These are phyloP conservation scores for Chlamydomonas sp. DNA, from an alignment of 139 green algal species.

Conservation along the genomic window DNA sequence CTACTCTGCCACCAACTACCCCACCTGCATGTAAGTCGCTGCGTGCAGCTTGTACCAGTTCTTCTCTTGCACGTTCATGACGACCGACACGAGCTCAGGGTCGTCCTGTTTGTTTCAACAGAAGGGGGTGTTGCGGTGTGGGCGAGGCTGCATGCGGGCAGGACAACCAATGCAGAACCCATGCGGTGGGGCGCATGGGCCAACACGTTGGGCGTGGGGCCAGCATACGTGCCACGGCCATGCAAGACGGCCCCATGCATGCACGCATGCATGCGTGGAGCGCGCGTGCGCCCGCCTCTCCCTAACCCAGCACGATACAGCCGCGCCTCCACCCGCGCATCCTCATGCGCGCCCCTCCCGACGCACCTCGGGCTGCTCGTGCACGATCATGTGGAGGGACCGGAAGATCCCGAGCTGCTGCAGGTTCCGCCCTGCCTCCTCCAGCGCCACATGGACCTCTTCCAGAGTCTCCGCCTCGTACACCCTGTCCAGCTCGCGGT, in stretches of 20 bases:
- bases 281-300: too few relatives aligned
- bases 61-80: slow-evolving; percentile 45
- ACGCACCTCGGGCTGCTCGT: slow-evolving; percentile 34
- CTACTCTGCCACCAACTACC: too few relatives aligned
- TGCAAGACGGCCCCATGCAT: not conserved
- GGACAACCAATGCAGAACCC: not conserved
- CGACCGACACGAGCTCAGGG: slow-evolving; percentile 38
- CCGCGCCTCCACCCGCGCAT: too few relatives aligned
- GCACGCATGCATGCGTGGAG: too few relatives aligned
- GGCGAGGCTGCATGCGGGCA: not conserved
- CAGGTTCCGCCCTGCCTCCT: slow-evolving; percentile 43
- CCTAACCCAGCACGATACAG: too few relatives aligned
- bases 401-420: slow-evolving; percentile 57
- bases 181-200: not conserved
- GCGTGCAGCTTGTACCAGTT: slow-evolving; percentile 42
- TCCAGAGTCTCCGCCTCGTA: slow-evolving; percentile 47
- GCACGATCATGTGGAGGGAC: slow-evolving; percentile 45
- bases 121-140: not conserved
- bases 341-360: not conserved
- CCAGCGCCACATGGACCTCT: slow-evolving; percentile 54
- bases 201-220: too few relatives aligned
- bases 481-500: slow-evolving; percentile 35
- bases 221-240: not conserved
- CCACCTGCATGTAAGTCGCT: slow-evolving; percentile 58
- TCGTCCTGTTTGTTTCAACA: slow-evolving; percentile 23